phyloP scores from a whole-genome alignment of 805 yeast species.

The Cyberlindnera japonica region DNA sequence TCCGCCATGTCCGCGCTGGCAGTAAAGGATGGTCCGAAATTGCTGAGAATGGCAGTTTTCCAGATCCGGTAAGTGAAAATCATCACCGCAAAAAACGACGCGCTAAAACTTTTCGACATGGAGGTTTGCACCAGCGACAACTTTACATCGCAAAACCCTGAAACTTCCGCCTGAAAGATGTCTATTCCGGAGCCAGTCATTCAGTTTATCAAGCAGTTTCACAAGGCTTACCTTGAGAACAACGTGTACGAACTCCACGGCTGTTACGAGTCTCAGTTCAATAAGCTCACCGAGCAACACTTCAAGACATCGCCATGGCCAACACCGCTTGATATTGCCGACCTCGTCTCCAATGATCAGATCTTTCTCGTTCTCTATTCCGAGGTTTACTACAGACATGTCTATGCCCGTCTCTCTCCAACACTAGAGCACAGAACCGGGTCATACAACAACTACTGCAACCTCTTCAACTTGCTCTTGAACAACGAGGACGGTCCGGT shows the following conservation, averaged over 20 bases:
- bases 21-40: too few relatives aligned
- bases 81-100: too few relatives aligned
- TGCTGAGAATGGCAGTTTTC: too few relatives aligned
- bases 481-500: conserved; percentile 41
- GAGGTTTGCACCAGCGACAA: too few relatives aligned
- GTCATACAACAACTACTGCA: conserved; percentile 47
- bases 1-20: too few relatives aligned
- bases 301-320: conserved; percentile 44
- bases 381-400: conserved; percentile 48
- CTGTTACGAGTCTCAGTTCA: conserved; percentile 43
- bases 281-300: conserved; percentile 42
- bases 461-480: conserved; percentile 42
- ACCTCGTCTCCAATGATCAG: conserved; percentile 42
- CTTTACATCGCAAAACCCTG: too few relatives aligned
- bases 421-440: conserved; percentile 42
- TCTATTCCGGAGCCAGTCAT: conserved; percentile 41
- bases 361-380: conserved; percentile 43
- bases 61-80: too few relatives aligned
- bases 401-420: conserved; percentile 42
- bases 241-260: conserved; percentile 40
- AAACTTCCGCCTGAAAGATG: conserved; percentile 5
- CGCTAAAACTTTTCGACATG: too few relatives aligned
- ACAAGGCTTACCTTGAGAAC: conserved; percentile 40
- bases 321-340: conserved; percentile 40
- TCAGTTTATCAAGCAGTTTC: conserved; percentile 40